Evolutionary conservation across 805 yeast genomes (phyloP), one percentile per base, ranked within the genome.

Genomic region (Saccharomycopsis amapae): DNA sequence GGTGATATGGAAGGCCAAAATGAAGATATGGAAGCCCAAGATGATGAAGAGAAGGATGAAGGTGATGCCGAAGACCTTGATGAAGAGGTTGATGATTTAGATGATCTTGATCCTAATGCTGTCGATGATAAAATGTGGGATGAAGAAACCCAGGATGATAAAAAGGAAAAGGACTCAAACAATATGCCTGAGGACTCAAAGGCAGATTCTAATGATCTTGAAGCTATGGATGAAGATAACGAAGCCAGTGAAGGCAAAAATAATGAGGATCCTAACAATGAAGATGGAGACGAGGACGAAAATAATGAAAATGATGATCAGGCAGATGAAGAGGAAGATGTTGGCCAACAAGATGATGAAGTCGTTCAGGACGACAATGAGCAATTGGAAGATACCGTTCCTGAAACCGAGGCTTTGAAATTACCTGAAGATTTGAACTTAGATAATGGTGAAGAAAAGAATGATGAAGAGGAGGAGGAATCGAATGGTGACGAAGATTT

Each of bases 91-190:
- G 97, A 90, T 53, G 85, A 89, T 57, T 65, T 90, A 26, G 95
- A 85, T 60, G 95, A 87, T 46, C 69, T 83, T 52, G 97, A 89
- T 69, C 96, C 96, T 1, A 86, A 88, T 63, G 95, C 96, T 2
- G 78, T 90, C 41, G 97, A 90, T 61, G 97, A 90, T 54, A 90
- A 87, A 65, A 87, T 87, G 96, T 90, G 97, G 96, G 93, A 90
- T 58, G 97, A 89, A 57, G 88, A 90, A 60, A 85, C 82, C 10
- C 73, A 79, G 46, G 87, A 81, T 13, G 76, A 76, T 52, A 72
- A 76, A 18, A 85, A 86, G 58, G 96, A 88, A 57, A 88, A 88
- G 59, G 85, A 87, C 36, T 72, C 89, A 6, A 95, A 88, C 23
- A 68, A 75, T 47, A 64, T 78, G 66, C 79, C 86, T 2, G 78